A percentile compares a stretch with the other conserved stretches of the same genome.
These are phyloP conservation scores for Globisporangium perplexum DNA, from an alignment of 352 stramenopile genomes.

Conservation along the genomic window DNA sequence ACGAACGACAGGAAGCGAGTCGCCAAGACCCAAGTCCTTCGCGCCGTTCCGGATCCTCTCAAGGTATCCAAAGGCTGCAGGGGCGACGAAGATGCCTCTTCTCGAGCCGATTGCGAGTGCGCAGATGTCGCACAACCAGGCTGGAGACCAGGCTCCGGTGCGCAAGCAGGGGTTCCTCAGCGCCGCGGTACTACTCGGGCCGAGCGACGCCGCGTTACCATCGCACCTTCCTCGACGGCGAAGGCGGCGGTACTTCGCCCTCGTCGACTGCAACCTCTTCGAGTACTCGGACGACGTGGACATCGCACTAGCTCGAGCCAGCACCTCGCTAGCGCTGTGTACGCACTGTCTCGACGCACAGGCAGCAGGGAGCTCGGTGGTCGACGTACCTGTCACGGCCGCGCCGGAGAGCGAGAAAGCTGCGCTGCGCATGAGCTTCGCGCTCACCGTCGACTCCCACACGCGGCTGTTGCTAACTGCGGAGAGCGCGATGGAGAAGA, in stretches of 20 bases:
- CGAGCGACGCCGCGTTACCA: slow-evolving; percentile 5
- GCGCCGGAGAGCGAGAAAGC: slow-evolving; percentile 6
- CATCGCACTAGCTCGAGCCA: slow-evolving; percentile 10
- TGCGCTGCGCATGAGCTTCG: slow-evolving; percentile 32
- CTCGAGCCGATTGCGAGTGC: not conserved
- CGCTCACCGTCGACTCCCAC: slow-evolving; percentile 16
- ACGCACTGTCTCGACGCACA: slow-evolving; percentile 18
- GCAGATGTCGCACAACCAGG: not conserved
- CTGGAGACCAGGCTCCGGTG: slow-evolving; percentile 9
- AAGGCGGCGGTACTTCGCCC: slow-evolving; percentile 24
- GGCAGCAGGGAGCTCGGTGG: slow-evolving; percentile 2
- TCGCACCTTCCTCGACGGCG: slow-evolving; percentile 15
- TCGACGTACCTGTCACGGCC: slow-evolving; percentile 13
- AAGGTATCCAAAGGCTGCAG: not conserved
- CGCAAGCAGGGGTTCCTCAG: slow-evolving; percentile 37
- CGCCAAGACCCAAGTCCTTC: not conserved
- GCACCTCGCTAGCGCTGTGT: slow-evolving; percentile 3
- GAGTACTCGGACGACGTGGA: slow-evolving; percentile 30
- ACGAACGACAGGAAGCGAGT: not conserved
- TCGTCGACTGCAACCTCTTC: slow-evolving; percentile 25
- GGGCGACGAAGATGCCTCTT: not conserved
- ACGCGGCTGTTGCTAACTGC: slow-evolving; percentile 32
- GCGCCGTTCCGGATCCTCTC: not conserved
- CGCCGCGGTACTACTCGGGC: slow-evolving; percentile 2
- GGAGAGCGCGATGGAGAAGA: slow-evolving; percentile 34